Conservation (phyloP, 257 asterid genomes). For the Capsicum baccatum region DNA sequence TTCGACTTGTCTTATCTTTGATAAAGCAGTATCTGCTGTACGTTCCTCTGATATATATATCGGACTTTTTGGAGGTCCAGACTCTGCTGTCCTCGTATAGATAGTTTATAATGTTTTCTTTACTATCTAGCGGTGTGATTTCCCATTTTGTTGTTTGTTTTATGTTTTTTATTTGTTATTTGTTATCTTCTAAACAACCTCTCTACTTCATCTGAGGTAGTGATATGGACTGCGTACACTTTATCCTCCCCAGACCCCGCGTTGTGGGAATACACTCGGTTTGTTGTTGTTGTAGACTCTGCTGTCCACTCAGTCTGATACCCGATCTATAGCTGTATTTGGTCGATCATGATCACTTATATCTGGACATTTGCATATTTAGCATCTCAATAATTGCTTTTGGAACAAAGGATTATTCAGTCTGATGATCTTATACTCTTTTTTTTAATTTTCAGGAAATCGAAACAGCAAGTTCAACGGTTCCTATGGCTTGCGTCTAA, state of each 20-base stretch:
- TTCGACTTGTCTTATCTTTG: not conserved
- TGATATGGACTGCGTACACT: too few species aligned
- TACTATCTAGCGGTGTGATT: too few species aligned
- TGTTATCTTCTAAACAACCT: too few species aligned
- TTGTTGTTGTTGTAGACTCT: not conserved
- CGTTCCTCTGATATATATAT: not conserved
- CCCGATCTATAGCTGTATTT: not conserved
- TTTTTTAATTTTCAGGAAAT: slow-evolving; percentile 24
- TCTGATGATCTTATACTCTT: not conserved
- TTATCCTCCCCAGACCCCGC: too few species aligned
- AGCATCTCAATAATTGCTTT: not conserved
- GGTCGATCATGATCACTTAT: not conserved
- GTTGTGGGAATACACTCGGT: too few species aligned
- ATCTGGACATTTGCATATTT: not conserved
- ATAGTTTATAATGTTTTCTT: too few species aligned
- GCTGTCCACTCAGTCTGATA: not conserved
- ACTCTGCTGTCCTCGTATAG: not conserved
- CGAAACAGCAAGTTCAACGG: slow-evolving; percentile 18
- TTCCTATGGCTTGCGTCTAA: slow-evolving; percentile 30
- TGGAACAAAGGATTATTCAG: not conserved
- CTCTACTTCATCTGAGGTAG: too few species aligned
- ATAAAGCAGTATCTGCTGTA: not conserved
- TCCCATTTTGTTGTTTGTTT: too few species aligned
- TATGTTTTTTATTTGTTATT: too few species aligned
- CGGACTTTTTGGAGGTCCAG: not conserved